Conservation (phyloP, 2,329 filamentous ascomycete species). For the Periconia sp. region DNA sequence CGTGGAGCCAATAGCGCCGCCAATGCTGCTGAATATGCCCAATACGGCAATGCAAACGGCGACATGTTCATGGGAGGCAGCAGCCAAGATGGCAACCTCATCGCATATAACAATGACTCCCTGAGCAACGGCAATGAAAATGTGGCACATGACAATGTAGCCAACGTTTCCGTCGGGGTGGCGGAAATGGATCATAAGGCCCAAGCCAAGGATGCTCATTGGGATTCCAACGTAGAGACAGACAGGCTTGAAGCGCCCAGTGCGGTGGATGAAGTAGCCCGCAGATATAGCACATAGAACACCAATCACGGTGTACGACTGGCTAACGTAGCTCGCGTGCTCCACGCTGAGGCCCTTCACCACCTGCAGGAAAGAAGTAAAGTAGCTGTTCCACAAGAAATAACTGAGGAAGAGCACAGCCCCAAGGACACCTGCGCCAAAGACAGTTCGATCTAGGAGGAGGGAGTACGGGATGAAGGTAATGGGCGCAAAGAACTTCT, state of each 20-base stretch:
- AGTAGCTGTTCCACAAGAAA: conserved; percentile 48
- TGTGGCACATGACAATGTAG: conserved; percentile 44
- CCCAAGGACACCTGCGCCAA: conserved; percentile 59
- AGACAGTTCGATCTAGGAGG: conserved; percentile 56
- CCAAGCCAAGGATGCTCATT: conserved; percentile 32
- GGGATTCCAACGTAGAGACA: conserved; percentile 33
- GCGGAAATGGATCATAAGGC: conserved; percentile 43
- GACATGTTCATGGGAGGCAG: conserved; percentile 28
- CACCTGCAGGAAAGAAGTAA: conserved; percentile 48
- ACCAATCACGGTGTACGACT: conserved; percentile 42
- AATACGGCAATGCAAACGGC: conserved; percentile 51
- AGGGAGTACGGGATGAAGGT: conserved; percentile 53
- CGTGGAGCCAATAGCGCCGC: conserved; percentile 47
- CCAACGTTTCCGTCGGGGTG: conserved; percentile 34
- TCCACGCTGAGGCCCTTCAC: conserved; percentile 38
- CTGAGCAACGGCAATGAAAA: conserved; percentile 35
- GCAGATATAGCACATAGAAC: conserved; percentile 29
- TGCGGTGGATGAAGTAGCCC: conserved; percentile 26
- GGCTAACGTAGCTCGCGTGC: conserved; percentile 42
- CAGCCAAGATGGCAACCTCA: conserved; percentile 31
- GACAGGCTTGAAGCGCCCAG: conserved; percentile 29
- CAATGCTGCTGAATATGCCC: conserved; percentile 65
- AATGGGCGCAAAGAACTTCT: conserved; percentile 46
- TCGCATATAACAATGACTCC: conserved; percentile 35
- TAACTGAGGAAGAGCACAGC: conserved; percentile 37